phyloP scores from a whole-genome alignment of 1,284 basidiomycete genomes.

The Leucoagaricus sp. region DNA sequence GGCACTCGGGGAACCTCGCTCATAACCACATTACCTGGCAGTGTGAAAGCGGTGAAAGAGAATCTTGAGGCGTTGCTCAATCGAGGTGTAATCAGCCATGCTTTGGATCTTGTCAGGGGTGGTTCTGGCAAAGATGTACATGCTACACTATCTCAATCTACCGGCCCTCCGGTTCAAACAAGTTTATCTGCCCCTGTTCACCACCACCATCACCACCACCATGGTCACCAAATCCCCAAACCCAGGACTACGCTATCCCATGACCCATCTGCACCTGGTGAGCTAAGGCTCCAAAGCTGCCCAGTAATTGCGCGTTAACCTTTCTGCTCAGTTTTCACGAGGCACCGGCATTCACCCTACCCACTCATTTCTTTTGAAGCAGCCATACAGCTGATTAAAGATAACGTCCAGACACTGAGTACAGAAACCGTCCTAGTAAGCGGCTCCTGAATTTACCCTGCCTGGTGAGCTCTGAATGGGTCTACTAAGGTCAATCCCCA shows the following conservation, averaged over 20 bases:
- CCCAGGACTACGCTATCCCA: constrained; percentile 58
- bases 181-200: constrained; percentile 38
- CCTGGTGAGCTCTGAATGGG: neutral
- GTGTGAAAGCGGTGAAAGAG: constrained; percentile 82
- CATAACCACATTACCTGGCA: constrained; percentile 81
- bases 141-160: constrained; percentile 34
- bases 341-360: constrained; percentile 78
- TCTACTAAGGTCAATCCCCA: constrained; percentile 49
- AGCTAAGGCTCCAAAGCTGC: constrained; percentile 18
- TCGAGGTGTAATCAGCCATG: constrained; percentile 63
- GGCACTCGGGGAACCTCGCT: constrained; percentile 71
- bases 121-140: constrained; percentile 69
- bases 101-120: constrained; percentile 74
- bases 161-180: constrained; percentile 21
- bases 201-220: constrained; percentile 46
- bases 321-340: constrained; percentile 50
- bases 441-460: constrained; percentile 1
- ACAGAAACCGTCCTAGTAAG: constrained; percentile 40
- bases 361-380: constrained; percentile 67
- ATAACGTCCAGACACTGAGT: constrained; percentile 47
- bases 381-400: constrained; percentile 60
- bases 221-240: constrained; percentile 47
- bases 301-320: neutral
- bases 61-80: constrained; percentile 66
- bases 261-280: constrained; percentile 69